Base-by-base conservation (phyloP, 2,329 filamentous ascomycete genomes). In the Pseudofabraea citricarpa region DNA sequence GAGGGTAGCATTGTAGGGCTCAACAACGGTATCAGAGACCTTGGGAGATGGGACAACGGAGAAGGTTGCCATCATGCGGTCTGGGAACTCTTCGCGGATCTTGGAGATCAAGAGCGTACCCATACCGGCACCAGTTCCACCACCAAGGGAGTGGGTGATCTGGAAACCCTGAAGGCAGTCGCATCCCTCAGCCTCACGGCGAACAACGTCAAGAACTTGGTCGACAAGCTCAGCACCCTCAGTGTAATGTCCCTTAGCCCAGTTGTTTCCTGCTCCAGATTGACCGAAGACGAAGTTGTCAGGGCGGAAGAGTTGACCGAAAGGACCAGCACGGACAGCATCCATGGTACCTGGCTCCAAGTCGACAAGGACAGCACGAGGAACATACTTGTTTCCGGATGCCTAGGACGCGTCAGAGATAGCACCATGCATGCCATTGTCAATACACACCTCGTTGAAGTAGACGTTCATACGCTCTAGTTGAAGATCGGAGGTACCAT, bases 31-130 rank as follows among this genome's bases (percentile, higher is more conserved):
- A 71, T 98, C 93, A 52, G 93, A 98, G 64, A 98, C 93, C 86
- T 97, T 98, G 69, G 93, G 93, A 37, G 93, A 97, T 64, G 93
- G 93, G 52, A 97, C 85, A 64, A 98, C 93, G 62, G 93, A 97
- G 84, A 96, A 98, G 56, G 93, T 98, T 59, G 93, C 90, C 93
- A 97, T 98, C 93, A 98, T 98, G 67, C 93, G 89, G 80, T 98
- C 93, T 67, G 93, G 93, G 79, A 97, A 97, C 77, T 97, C 93
- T 79, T 98, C 93, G 64, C 93, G 93, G 72, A 97, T 97, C 87
- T 98, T 98, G 77, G 90, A 96, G 81, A 97, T 97, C 70, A 98
- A 76, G 64, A 98, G 83, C 49, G 93, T 98, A 77, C 93, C 93
- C 93, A 98, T 98, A 87, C 93, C 93, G 63, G 93, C 91, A 90